Base-by-base conservation (phyloP, 2,329 filamentous ascomycete genomes). In the Arthrinium phaeospermum region DNA sequence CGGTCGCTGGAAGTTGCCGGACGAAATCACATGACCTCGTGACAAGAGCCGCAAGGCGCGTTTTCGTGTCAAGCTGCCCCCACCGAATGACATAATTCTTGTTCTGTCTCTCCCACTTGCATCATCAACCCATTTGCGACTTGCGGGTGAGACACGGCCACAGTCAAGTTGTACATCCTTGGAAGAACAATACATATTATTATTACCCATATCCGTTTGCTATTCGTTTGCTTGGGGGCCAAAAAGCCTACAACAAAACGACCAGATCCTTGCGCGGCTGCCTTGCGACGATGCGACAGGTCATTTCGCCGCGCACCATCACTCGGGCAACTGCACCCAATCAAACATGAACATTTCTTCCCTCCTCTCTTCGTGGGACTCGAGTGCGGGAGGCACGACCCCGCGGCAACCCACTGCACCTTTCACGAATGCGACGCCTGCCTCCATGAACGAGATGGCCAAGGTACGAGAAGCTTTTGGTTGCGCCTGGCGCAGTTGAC, bases 281-380 rank as follows among this genome's bases (percentile, higher is more conserved):
- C 57, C 57, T 64, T 64, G 57, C 30, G 19, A 64, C 57, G 57
- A 64, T 64, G 34, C 57, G 22, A 41, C 57, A 64, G 57, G 57
- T 41, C 30, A 64, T 19, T 41, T 64, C 34, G 34, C 30, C 34
- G 10, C 41, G 30, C 57, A 22, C n/a, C 34, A 34, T 5, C 57
- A 64, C 57, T 64, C 30, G 30, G 53, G 34, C 37, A 61, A 7
- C 34, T 10, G 53, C 53, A 37, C 53, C 12, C 22, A 37, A 61
- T 22, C 57, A 64, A 22, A 64, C 57, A 64, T 64, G 57, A 41
- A 64, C 12, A 4, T 22, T 24, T 19, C 57, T 34, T 3, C 14
- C 8, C 5, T 22, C 57, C 57, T 34, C 34, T 41, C 34, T 41
- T 64, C 57, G 22, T 10, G 41, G 22, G n/a, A 34, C 30, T 22